These are phyloP conservation scores for Diospyros lotus DNA, from an alignment of 148 eudicot genomes.

Conservation along the genomic window DNA sequence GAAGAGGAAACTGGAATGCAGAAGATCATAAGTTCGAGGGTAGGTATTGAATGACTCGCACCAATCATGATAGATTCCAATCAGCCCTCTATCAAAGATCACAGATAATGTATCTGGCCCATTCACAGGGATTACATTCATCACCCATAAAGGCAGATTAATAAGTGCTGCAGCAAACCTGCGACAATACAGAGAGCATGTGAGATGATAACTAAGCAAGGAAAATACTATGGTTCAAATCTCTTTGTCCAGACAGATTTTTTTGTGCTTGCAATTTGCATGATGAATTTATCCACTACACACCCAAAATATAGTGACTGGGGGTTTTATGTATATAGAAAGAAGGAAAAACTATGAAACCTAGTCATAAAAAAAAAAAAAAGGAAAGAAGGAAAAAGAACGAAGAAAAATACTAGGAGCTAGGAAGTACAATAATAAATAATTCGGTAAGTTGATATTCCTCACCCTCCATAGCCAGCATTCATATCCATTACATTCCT, in stretches of 20 bases:
- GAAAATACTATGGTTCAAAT: too few relatives aligned
- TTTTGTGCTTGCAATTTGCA: too few relatives aligned
- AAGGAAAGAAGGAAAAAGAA: too few relatives aligned
- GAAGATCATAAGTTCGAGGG: constrained; percentile 84
- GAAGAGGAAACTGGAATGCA: constrained; percentile 82
- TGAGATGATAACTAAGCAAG: background rate
- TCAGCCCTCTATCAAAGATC: constrained; percentile 86
- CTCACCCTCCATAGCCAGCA: constrained; percentile 94
- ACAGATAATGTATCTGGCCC: constrained; percentile 70
- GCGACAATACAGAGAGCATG: constrained; percentile 14
- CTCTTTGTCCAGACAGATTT: too few relatives aligned
- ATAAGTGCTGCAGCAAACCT: constrained; percentile 87
- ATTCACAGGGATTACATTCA: constrained; percentile 84
- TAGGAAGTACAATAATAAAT: background rate
- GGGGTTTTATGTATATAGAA: too few relatives aligned
- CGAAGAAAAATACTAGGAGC: background rate
- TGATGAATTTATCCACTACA: too few relatives aligned
- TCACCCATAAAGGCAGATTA: constrained; percentile 76
- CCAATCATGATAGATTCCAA: constrained; percentile 94
- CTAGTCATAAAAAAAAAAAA: too few relatives aligned
- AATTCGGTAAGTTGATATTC: background rate
- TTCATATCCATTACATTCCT: constrained; percentile 98
- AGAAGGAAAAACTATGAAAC: too few relatives aligned
- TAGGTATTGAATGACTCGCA: constrained; percentile 95
- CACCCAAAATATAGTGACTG: too few relatives aligned